These are phyloP conservation scores for Zalaria obscura DNA, from an alignment of 2,329 filamentous ascomycete species.

Conservation along the genomic window DNA sequence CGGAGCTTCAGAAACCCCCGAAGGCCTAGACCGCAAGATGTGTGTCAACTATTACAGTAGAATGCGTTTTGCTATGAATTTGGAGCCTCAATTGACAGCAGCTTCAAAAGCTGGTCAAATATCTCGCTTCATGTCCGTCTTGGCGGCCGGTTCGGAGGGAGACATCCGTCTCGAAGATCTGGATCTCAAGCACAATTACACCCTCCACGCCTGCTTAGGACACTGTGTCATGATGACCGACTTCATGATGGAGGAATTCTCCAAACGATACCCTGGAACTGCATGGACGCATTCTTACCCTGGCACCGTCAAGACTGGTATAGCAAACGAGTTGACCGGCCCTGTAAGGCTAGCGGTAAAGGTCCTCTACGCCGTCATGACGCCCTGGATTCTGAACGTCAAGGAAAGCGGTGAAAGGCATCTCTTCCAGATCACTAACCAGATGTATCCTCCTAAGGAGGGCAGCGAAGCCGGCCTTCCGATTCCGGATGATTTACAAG, in stretches of 20 bases:
- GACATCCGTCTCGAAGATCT: slow-evolving; percentile 32
- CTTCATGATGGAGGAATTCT: slow-evolving; percentile 37
- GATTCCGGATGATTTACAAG: slow-evolving; percentile 13
- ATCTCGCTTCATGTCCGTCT: slow-evolving; percentile 41
- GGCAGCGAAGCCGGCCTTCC: slow-evolving; percentile 14
- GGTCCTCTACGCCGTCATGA: slow-evolving; percentile 21
- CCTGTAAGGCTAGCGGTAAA: slow-evolving; percentile 18
- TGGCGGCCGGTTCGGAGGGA: slow-evolving; percentile 39
- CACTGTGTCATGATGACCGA: slow-evolving; percentile 35
- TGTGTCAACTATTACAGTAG: slow-evolving; percentile 44
- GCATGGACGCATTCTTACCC: slow-evolving; percentile 37
- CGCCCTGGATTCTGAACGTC: slow-evolving; percentile 22
- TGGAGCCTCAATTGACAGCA: slow-evolving; percentile 40
- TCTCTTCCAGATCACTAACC: slow-evolving; percentile 25
- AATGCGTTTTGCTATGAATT: slow-evolving; percentile 40
- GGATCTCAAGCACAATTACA: slow-evolving; percentile 24
- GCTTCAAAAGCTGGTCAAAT: slow-evolving; percentile 25
- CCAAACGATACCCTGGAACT: slow-evolving; percentile 29
- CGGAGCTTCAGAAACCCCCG: slow-evolving; percentile 34
- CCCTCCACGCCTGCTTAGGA: slow-evolving; percentile 20
- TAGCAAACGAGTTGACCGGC: slow-evolving; percentile 22
- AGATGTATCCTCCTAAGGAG: slow-evolving; percentile 16
- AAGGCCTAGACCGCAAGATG: slow-evolving; percentile 40
- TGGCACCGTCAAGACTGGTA: slow-evolving; percentile 31
- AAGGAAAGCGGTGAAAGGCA: slow-evolving; percentile 32